Evolutionary conservation across 176 grass and related monocot species (phyloP).

Genomic region (Leersia perrieri): DNA sequence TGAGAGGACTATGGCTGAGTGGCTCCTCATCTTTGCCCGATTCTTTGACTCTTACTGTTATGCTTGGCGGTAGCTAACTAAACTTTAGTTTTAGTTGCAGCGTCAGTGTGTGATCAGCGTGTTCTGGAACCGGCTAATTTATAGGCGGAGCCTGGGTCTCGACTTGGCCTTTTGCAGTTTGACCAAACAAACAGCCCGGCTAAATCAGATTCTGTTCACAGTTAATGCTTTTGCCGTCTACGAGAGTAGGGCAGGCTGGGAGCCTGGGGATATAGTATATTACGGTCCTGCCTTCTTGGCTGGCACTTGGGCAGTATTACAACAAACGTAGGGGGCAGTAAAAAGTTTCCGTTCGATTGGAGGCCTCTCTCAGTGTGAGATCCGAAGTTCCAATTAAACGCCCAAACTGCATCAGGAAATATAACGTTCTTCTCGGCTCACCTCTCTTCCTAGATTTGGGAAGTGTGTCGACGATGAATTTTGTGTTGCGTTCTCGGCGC

Average conservation of each 20-base stretch:
- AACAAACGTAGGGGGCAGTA: background rate
- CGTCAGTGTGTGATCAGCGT: conserved; percentile 4
- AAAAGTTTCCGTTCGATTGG: background rate
- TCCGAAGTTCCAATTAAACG: background rate
- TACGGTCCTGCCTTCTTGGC: background rate
- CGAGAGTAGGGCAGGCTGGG: background rate
- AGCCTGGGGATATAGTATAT: background rate
- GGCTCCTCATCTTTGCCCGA: background rate
- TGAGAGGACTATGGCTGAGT: background rate
- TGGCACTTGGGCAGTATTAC: background rate
- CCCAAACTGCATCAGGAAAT: background rate
- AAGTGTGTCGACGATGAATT: background rate
- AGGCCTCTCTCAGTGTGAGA: background rate
- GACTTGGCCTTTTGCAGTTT: conserved; percentile 18
- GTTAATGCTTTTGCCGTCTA: conserved; percentile 27
- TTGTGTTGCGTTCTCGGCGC: background rate
- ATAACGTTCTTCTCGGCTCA: background rate
- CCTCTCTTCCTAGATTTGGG: background rate
- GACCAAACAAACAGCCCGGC: background rate
- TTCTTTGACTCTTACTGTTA: background rate
- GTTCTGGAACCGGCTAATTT: conserved; percentile 19
- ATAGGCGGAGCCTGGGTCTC: conserved; percentile 19
- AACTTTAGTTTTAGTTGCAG: background rate
- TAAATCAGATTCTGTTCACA: conserved; percentile 39
- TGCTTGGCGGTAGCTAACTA: background rate